phyloP scores from a whole-genome alignment of 2,329 filamentous ascomycete genomes.

The Onygenales sp. region DNA sequence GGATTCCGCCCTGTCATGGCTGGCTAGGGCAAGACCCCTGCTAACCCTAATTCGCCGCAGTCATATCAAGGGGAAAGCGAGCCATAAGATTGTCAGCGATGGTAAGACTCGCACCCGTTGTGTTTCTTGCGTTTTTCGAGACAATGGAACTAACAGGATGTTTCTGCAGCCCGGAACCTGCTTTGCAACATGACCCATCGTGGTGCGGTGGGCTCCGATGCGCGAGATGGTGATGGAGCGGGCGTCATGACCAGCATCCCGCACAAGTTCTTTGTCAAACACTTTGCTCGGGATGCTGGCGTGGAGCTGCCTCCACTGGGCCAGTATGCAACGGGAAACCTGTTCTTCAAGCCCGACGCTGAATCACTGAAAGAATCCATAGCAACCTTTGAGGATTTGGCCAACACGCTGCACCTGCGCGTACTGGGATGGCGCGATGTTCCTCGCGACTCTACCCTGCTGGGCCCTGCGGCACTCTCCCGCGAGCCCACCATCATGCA shows the following conservation, averaged over 20 bases:
- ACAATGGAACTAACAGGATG: conserved; percentile 22
- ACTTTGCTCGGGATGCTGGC: conserved; percentile 85
- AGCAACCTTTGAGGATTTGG: conserved; percentile 86
- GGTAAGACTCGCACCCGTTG: conserved; percentile 45
- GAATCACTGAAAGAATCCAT: conserved; percentile 85
- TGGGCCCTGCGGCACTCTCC: conserved; percentile 85
- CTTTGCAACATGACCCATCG: conserved; percentile 99
- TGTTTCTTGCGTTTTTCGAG: neutral
- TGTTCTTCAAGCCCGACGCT: conserved; percentile 97
- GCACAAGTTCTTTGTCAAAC: conserved; percentile 97
- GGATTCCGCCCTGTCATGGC: neutral
- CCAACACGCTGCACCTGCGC: conserved; percentile 74
- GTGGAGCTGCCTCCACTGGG: conserved; percentile 78
- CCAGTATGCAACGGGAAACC: conserved; percentile 92
- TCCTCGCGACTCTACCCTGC: conserved; percentile 82
- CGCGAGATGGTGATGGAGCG: conserved; percentile 93
- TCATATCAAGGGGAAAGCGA: conserved; percentile 93
- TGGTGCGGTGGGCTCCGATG: conserved; percentile 94
- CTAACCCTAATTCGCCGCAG: conserved; percentile 37
- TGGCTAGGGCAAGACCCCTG: neutral
- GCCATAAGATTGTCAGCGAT: conserved; percentile 99
- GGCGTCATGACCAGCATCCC: conserved; percentile 99
- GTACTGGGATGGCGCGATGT: conserved; percentile 95
- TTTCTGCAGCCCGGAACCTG: conserved; percentile 64
- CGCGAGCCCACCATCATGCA: conserved; percentile 92